Evolutionary conservation across 192 early-diverging fungal species (phyloP).

Genomic region (Coemansia sp.): DNA sequence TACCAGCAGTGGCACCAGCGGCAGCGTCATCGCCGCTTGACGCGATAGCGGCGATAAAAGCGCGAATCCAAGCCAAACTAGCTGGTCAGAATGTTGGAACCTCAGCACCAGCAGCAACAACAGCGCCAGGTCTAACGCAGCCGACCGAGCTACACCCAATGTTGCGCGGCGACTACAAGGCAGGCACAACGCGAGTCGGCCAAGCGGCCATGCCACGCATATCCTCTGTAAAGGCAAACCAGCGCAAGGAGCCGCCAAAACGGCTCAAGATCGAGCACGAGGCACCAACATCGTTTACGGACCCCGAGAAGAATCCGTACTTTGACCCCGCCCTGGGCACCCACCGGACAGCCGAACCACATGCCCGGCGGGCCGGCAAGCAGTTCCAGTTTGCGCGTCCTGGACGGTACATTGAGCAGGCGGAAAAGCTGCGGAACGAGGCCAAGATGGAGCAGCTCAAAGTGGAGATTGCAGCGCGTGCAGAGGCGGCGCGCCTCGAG

Average conservation of each 20-base stretch:
- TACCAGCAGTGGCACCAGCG: background rate
- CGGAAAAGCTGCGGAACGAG: conserved; percentile 79
- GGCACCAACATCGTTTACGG: conserved; percentile 56
- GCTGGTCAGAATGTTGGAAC: conserved; percentile 15
- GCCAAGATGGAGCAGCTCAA: conserved; percentile 58
- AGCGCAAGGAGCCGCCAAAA: conserved; percentile 59
- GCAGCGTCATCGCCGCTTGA: conserved; percentile 18
- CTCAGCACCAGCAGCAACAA: conserved; percentile 6
- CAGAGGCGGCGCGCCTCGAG: conserved; percentile 27
- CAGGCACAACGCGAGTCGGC: conserved; percentile 15
- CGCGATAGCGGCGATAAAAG: conserved; percentile 39
- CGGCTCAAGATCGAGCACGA: conserved; percentile 59
- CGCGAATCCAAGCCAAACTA: conserved; percentile 35
- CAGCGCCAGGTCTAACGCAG: conserved; percentile 3
- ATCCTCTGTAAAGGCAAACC: conserved; percentile 70
- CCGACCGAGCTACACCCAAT: conserved; percentile 37
- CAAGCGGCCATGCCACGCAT: conserved; percentile 34
- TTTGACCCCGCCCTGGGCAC: conserved; percentile 70
- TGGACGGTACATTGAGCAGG: conserved; percentile 82
- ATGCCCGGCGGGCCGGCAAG: conserved; percentile 42
- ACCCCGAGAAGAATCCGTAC: conserved; percentile 88
- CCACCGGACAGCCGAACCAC: conserved; percentile 41
- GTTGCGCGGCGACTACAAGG: conserved; percentile 49
- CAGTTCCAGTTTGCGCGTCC: conserved; percentile 79
- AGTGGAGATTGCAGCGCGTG: conserved; percentile 36